Percentiles rank a stretch among this genome's conserved stretches.
Conservation (phyloP, 106 monocot genomes). For the Dioscorea alata region DNA sequence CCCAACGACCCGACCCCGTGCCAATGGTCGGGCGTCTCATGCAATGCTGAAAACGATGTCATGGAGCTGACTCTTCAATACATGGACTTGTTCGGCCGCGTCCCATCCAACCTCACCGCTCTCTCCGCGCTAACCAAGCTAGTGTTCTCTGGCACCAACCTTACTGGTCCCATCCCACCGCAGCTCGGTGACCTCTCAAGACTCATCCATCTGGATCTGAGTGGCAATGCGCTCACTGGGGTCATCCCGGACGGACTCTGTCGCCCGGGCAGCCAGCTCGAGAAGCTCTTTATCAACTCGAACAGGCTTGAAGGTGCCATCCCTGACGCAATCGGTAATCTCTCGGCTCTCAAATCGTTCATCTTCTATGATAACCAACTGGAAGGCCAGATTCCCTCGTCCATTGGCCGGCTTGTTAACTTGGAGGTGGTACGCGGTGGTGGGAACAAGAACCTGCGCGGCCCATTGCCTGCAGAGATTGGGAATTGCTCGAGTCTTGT, state of each 20-base stretch:
- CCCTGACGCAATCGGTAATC: conserved; percentile 52
- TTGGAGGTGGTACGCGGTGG: conserved; percentile 70
- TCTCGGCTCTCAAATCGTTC: conserved; percentile 32
- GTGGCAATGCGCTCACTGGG: conserved; percentile 68
- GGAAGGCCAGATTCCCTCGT: conserved; percentile 45
- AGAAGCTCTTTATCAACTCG: conserved; percentile 47
- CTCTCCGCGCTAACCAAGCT: conserved; percentile 34
- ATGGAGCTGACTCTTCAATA: conserved; percentile 41
- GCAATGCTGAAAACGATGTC: conserved; percentile 30
- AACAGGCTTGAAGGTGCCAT: conserved; percentile 64
- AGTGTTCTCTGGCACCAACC: conserved; percentile 60
- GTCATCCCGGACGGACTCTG: conserved; percentile 46
- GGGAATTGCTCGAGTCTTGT: conserved; percentile 56
- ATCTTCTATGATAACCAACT: conserved; percentile 83
- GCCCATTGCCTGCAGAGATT: conserved; percentile 63
- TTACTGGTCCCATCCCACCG: conserved; percentile 61
- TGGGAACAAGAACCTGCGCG: conserved; percentile 77
- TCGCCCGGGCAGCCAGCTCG: conserved; percentile 35
- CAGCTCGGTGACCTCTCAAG: conserved; percentile 33
- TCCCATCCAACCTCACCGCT: conserved; percentile 35
- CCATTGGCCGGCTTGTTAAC: conserved; percentile 38
- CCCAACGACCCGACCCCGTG: conserved; percentile 41
- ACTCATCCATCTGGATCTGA: conserved; percentile 58
- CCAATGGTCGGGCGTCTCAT: conserved; percentile 61
- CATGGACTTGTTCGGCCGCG: conserved; percentile 43